A percentile compares a stretch with the other conserved stretches of the same genome.
Evolutionary conservation across 129 eudicot genomes (phyloP).

Genomic region (Oenanthe sinensis): DNA sequence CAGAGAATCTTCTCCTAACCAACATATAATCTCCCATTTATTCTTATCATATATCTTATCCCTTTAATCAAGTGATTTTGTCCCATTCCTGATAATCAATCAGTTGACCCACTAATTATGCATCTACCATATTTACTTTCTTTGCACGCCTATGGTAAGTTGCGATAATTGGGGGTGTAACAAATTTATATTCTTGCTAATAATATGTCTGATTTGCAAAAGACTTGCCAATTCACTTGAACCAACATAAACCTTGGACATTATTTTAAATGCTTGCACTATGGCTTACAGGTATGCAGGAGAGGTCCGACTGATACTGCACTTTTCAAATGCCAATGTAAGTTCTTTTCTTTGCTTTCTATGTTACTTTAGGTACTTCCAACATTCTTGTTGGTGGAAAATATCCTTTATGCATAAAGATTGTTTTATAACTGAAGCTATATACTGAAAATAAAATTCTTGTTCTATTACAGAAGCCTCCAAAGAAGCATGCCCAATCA

Average conservation of each 20-base stretch:
- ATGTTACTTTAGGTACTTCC: neutral
- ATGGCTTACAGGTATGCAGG: slow-evolving; percentile 59
- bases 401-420: neutral
- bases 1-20: too few species aligned
- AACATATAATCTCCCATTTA: too few species aligned
- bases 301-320: slow-evolving; percentile 79
- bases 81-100: too few species aligned
- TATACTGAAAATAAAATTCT: neutral
- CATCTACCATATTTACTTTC: too few species aligned
- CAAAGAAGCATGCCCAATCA: slow-evolving; percentile 33
- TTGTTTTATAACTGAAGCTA: neutral
- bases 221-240: neutral
- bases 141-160: too few species aligned
- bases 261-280: neutral
- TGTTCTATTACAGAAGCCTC: slow-evolving; percentile 45
- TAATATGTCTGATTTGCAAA: neutral
- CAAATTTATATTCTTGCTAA: neutral
- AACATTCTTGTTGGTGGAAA: neutral
- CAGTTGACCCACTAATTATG: too few species aligned
- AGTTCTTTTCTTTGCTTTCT: slow-evolving; percentile 20
- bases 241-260: neutral
- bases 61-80: too few species aligned
- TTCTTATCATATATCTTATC: too few species aligned
- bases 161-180: too few species aligned
- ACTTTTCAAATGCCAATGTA: slow-evolving; percentile 52